Conservation (phyloP, 2,329 filamentous ascomycete species). For the Fusarium sp. region DNA sequence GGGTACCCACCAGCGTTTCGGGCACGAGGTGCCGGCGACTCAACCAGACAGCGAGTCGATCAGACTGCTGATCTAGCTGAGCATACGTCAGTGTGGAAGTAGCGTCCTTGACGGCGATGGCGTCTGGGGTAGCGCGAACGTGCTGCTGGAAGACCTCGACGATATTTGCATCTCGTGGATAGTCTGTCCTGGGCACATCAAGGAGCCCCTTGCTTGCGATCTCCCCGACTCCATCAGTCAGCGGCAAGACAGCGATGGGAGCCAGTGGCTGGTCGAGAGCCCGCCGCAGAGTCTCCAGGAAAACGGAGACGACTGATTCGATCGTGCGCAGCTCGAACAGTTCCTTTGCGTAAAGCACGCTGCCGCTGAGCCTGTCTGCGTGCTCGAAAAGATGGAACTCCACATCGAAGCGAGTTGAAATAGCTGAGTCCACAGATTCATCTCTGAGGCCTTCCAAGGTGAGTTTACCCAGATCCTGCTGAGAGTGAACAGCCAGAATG, state of each 20-base stretch:
- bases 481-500: constrained; percentile 18
- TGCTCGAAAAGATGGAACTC: constrained; percentile 44
- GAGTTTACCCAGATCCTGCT: constrained; percentile 35
- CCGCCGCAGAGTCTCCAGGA: constrained; percentile 26
- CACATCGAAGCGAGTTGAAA: constrained; percentile 34
- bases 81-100: constrained; percentile 33
- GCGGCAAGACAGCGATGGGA: not conserved
- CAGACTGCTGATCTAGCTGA: constrained; percentile 35
- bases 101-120: constrained; percentile 33
- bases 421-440: constrained; percentile 1
- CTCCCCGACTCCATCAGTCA: not conserved
- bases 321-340: constrained; percentile 37
- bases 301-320: constrained; percentile 24
- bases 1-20: not conserved
- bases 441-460: constrained; percentile 26
- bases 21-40: not conserved
- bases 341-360: constrained; percentile 35
- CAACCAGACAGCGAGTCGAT: constrained; percentile 33
- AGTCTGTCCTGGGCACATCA: not conserved
- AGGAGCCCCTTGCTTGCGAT: not conserved
- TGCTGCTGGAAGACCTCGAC: constrained; percentile 39
- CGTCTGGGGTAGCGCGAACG: constrained; percentile 13
- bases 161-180: constrained; percentile 30
- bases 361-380: constrained; percentile 10
- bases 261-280: constrained; percentile 21